Percentiles rank a stretch among this genome's conserved stretches.
Evolutionary conservation across 2,329 filamentous ascomycete genomes (phyloP).

Genomic region (Emergomyces orientalis): DNA sequence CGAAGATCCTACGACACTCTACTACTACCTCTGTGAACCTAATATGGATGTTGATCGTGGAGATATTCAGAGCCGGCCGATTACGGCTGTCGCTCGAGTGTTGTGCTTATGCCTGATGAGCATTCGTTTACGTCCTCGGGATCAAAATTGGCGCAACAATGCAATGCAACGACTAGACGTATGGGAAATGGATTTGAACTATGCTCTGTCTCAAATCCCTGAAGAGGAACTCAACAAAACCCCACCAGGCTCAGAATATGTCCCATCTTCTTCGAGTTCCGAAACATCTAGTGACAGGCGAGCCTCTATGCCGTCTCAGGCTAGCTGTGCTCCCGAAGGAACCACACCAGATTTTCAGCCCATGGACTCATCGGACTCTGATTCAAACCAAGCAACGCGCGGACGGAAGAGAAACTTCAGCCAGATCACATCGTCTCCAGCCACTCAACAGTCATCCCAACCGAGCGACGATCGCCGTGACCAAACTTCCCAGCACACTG

Average conservation of each 20-base stretch:
- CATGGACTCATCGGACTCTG: constrained; percentile 14
- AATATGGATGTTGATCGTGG: constrained; percentile 18
- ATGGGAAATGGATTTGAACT: constrained; percentile 19
- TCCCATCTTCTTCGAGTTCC: constrained; percentile 17
- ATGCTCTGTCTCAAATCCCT: constrained; percentile 18
- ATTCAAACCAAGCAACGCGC: constrained; percentile 13
- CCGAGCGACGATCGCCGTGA: constrained; percentile 7
- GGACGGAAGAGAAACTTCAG: constrained; percentile 20
- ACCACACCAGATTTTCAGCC: neutral
- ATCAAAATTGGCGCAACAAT: constrained; percentile 19
- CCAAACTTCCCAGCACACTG: constrained; percentile 13
- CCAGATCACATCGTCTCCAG: constrained; percentile 20
- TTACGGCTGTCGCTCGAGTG: constrained; percentile 18
- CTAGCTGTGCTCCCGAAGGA: constrained; percentile 14
- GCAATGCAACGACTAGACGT: constrained; percentile 13
- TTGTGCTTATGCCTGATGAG: constrained; percentile 22
- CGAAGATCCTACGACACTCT: constrained; percentile 20
- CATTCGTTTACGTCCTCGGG: constrained; percentile 15
- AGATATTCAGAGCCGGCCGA: constrained; percentile 10
- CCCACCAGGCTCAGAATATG: constrained; percentile 15
- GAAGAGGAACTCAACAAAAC: constrained; percentile 16
- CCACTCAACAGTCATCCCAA: constrained; percentile 11
- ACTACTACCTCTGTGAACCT: constrained; percentile 17
- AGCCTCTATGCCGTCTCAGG: constrained; percentile 16
- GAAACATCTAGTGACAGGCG: constrained; percentile 11